phyloP scores from a whole-genome alignment of 139 green algal species.

The Deuterostichococcus epilithicus region DNA sequence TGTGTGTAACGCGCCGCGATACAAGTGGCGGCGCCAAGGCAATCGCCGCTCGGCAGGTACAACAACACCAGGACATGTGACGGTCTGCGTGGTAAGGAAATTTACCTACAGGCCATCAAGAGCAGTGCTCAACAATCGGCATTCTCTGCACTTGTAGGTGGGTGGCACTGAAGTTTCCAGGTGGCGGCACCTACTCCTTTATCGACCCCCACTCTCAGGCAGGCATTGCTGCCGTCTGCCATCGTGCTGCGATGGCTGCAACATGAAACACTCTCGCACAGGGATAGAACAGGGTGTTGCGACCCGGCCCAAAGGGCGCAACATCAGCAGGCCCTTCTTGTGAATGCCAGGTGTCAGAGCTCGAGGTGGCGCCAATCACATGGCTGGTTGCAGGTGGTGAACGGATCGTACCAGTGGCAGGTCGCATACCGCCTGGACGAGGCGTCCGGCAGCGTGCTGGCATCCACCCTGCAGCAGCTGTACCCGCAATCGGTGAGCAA shows the following conservation, averaged over 20 bases:
- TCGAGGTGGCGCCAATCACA: too few relatives aligned
- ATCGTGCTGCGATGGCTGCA: too few relatives aligned
- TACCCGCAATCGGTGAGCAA: neutral
- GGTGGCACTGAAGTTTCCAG: conserved; percentile 16
- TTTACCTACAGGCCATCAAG: neutral
- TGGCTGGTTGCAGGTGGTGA: neutral
- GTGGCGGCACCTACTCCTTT: conserved; percentile 3
- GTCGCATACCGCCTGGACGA: neutral
- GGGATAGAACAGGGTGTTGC: too few relatives aligned
- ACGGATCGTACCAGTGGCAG: neutral
- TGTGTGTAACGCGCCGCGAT: too few relatives aligned
- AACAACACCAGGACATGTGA: neutral
- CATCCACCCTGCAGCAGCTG: neutral
- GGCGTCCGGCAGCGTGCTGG: neutral
- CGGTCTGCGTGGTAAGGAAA: neutral
- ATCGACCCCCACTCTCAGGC: neutral
- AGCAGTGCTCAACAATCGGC: neutral
- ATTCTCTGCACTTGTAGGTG: conserved; percentile 1
- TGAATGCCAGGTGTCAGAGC: too few relatives aligned
- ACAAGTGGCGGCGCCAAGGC: too few relatives aligned
- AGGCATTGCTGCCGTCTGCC: too few relatives aligned
- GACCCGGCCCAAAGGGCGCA: too few relatives aligned
- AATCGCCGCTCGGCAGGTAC: too few relatives aligned
- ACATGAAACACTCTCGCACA: too few relatives aligned
- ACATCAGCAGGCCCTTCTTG: too few relatives aligned